Evolutionary conservation across 208 protist species (phyloP).

Genomic region (Trypanosoma scelopori): DNA sequence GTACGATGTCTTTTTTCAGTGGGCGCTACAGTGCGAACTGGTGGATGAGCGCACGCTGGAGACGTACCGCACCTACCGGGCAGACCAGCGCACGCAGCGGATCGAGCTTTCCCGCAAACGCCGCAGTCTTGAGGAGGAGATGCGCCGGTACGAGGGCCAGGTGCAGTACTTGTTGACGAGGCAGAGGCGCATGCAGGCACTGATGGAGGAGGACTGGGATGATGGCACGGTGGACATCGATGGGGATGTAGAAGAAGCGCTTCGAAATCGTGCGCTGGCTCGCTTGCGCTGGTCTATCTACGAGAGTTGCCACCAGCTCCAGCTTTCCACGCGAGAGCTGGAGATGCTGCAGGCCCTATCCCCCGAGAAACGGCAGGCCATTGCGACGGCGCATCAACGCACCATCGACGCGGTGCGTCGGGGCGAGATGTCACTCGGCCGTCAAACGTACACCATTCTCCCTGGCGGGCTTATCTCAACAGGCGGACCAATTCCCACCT

Average conservation of each 20-base stretch:
- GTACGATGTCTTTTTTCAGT: conserved; percentile 74
- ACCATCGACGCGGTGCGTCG: conserved; percentile 72
- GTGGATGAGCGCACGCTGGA: conserved; percentile 72
- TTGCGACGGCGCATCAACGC: conserved; percentile 64
- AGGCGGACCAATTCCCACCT: conserved; percentile 39
- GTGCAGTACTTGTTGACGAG: conserved; percentile 69
- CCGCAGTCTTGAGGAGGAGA: conserved; percentile 43
- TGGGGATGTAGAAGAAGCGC: conserved; percentile 81
- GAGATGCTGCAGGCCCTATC: conserved; percentile 69
- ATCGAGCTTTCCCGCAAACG: conserved; percentile 68
- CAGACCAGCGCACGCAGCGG: conserved; percentile 74
- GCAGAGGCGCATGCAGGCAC: conserved; percentile 64
- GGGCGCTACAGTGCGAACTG: conserved; percentile 66
- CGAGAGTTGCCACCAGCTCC: conserved; percentile 78
- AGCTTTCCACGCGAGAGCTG: conserved; percentile 70
- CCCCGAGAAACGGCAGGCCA: conserved; percentile 53
- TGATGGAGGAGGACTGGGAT: conserved; percentile 61
- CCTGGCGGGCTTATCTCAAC: conserved; percentile 70
- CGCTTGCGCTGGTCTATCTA: conserved; percentile 76
- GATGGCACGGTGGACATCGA: conserved; percentile 55
- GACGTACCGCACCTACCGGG: conserved; percentile 50
- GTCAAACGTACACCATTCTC: conserved; percentile 87
- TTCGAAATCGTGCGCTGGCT: conserved; percentile 62
- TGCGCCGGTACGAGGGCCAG: conserved; percentile 47
- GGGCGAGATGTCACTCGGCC: conserved; percentile 61